Percentiles rank a stretch among this genome's conserved stretches.
These are phyloP conservation scores for Hura crepitans DNA, from an alignment of 441 rosid genomes.

Conservation along the genomic window DNA sequence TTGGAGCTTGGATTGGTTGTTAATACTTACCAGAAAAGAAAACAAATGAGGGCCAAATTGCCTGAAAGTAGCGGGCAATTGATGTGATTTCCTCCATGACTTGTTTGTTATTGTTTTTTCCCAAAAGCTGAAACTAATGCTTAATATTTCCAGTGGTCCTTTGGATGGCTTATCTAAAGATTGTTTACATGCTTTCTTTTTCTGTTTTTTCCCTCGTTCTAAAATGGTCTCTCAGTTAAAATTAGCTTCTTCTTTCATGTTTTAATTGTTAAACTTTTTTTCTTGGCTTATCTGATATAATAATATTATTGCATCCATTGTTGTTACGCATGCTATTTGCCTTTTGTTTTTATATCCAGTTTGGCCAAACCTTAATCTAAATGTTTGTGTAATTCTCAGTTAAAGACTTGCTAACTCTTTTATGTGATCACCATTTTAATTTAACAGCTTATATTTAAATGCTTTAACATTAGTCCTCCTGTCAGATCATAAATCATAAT, in stretches of 20 bases:
- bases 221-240: neutral
- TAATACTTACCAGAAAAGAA: conserved; percentile 4
- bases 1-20: neutral
- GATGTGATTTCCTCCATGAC: neutral
- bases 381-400: neutral
- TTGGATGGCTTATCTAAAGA: neutral
- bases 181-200: neutral
- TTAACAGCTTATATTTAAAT: neutral
- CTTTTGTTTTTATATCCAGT: neutral
- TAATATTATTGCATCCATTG: no score
- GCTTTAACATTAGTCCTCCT: neutral
- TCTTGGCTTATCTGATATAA: neutral
- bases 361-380: neutral
- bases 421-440: neutral
- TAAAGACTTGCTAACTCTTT: conserved; percentile 1
- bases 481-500: neutral
- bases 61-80: conserved; percentile 6
- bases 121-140: neutral
- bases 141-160: neutral
- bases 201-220: no score
- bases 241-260: neutral
- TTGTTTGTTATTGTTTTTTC: neutral
- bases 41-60: conserved; percentile 5
- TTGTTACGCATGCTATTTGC: neutral
- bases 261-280: neutral